Evolutionary conservation across 2,329 filamentous ascomycete genomes (phyloP), one percentile per base, ranked within the genome.

Genomic region (Penicillium sp.): DNA sequence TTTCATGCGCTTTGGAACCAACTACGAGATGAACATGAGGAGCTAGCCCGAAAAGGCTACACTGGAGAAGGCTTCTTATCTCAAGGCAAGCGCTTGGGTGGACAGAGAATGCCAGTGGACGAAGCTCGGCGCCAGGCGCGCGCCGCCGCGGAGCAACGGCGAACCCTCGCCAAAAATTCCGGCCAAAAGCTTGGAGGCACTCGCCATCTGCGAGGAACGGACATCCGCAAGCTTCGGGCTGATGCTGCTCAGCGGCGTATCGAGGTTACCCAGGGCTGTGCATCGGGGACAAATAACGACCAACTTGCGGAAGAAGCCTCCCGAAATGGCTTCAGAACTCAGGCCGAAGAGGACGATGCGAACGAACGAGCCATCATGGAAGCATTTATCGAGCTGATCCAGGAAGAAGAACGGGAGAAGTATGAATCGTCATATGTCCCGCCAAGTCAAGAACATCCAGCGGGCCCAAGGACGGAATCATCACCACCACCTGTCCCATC

Each of bases 1-100:
- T 97, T 97, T 67, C 86, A 96, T 62, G 86, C 86, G 0, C 78
- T 97, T 5, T 96, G 92, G 90, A 88, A 96, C 63, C 88, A 96
- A 68, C 83, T 97, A 4, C 86, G 93, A 18, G 89, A 93, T 54
- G 92, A 97, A 73, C 87, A 93, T 64, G 84, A 92, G 64, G 84
- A 85, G 2, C 81, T 97, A 6, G 68, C 86, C 10, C 77, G 85
- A 54, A 94, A 93, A 69, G 93, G 93, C 16, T 97, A 93, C 67
- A 95, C 90, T 0, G 93, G 93, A 11, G 92, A 96, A 72, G 89
- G 89, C 0, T 97, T 97, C 74, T 76, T 96, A 29, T 87, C 87
- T 0, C 77, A 87, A 31, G 93, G 92, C 1, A 83, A 85, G 14
- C 83, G 83, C 10, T 81, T 97, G 0, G 92, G 92, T 50, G 89